Evolutionary conservation across 2,329 filamentous ascomycete genomes (phyloP), one percentile per base, ranked within the genome.

Genomic region (Nannizziopsis barbatae): DNA sequence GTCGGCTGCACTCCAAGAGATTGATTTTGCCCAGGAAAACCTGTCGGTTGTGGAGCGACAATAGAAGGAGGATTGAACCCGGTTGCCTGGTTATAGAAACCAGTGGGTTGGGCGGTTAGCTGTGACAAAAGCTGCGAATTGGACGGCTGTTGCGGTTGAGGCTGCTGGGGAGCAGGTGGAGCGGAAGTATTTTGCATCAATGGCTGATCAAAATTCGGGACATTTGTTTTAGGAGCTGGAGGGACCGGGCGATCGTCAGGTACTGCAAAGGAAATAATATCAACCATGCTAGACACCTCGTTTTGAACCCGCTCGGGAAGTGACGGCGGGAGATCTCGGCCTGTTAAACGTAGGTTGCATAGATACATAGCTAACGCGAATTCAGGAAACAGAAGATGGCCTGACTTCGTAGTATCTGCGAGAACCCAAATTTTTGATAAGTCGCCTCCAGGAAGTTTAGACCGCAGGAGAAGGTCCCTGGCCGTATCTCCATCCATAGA

Each of bases 261-360:
- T 18, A 95, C 78, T 57, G 83, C 87, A 64, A 98, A 98, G 51
- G 88, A 95, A 62, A 98, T 98, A 49, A 98, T 98, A 62, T 98
- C 92, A 36, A 98, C 92, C 89, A 98, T 96, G 68, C 92, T 95
- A 2, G 90, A 96, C 14, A 98, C 92, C 66, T 98, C 92, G 60
- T 98, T 98, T 71, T 81, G 84, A 55, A 98, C 82, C 51, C 80
- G 83, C 30, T 95, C 88, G 0, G 92, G 92, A 8, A 98, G 74
- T 5, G 63, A 66, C 1, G 74, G 62, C 0, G 92, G 92, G 18
- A 98, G 68, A 0, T 81, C 73, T 67, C 94, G 95, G 51, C 88
- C 87, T 0, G 86, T 92, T 50, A 96, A 74, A 64, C 84, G 92
- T 57, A 98, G 64, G 62, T 96, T 98, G 74, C 92, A 98, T 30